Base-by-base conservation (phyloP, 805 yeast species). In the Zygosaccharomyces pseudorouxii region DNA sequence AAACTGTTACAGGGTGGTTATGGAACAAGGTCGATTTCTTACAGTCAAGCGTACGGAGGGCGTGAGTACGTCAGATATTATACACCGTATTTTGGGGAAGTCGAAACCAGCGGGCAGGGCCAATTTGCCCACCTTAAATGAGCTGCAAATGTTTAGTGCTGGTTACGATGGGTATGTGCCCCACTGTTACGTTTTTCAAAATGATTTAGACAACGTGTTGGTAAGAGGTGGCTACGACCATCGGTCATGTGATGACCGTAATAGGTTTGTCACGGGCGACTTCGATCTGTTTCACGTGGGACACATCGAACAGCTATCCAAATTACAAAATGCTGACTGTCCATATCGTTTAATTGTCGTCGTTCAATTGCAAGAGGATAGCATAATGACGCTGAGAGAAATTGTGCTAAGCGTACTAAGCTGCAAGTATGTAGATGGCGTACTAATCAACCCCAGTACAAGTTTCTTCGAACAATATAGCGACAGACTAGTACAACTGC, bases 251-350 rank as follows among this genome's bases (percentile, higher is more conserved):
- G 10, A 16, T 14, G 20, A 31, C 31, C 31, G 25, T 25, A 38
- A 36, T 23, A 42, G 51, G 20, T 46, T 60, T 10, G 47, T 88
- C 14, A 85, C 81, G 55, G 98, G 97, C 10, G 85, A 86, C 1
- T 93, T 90, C 70, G 99, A 93, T 66, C 73, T 93, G 47, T 90
- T 93, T 70, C 89, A 89, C 65, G 89, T 96, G 18, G 97, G 96
- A 18, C 97, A 93, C 64, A 87, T 92, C 49, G 84, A 82, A 55
- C 84, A 84, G 8, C 71, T 92, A 52, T 65, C 66, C 30, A 55
- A 59, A 19, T 77, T 80, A 0, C 52, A 58, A 4, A 65, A 59
- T 1, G 64, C 59, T 2, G 64, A 67, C 76, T 56, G 79, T 76
- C 61, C 93, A 83, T 63, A 79, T 76, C 61, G 93, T 83, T 63